phyloP scores from a whole-genome alignment of 495 filamentous ascomycete species.

The Schizothecium vesticola region DNA sequence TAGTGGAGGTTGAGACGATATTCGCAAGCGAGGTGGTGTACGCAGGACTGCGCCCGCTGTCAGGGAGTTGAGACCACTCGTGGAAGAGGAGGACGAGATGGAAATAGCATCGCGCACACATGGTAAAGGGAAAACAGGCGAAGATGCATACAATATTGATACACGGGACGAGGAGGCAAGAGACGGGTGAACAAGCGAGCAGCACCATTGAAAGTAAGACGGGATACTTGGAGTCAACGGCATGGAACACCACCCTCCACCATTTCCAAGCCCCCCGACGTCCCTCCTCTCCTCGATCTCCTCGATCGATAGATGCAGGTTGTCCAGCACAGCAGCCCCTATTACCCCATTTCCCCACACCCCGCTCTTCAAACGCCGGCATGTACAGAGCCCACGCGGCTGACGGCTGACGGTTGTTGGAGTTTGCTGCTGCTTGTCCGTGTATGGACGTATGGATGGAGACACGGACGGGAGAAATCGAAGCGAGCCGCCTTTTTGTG shows the following conservation, averaged over 20 bases:
- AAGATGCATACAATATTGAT: neutral
- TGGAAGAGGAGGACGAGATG: neutral
- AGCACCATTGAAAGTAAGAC: neutral
- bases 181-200: neutral
- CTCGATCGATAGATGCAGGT: neutral
- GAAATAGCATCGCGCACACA: neutral
- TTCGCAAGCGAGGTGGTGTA: neutral
- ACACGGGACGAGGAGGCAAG: neutral
- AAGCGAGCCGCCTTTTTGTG: neutral
- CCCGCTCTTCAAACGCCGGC: neutral
- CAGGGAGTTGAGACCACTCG: no score
- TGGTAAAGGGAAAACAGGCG: neutral
- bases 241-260: neutral
- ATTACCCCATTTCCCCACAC: neutral
- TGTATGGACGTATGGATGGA: neutral
- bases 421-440: neutral
- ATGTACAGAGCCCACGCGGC: neutral
- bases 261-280: neutral
- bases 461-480: neutral
- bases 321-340: neutral
- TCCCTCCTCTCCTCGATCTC: neutral
- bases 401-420: neutral
- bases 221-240: neutral
- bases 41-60: neutral
- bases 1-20: neutral